Base-by-base conservation (phyloP, 345 rosid genomes). In the Stellera chamaejasme region DNA sequence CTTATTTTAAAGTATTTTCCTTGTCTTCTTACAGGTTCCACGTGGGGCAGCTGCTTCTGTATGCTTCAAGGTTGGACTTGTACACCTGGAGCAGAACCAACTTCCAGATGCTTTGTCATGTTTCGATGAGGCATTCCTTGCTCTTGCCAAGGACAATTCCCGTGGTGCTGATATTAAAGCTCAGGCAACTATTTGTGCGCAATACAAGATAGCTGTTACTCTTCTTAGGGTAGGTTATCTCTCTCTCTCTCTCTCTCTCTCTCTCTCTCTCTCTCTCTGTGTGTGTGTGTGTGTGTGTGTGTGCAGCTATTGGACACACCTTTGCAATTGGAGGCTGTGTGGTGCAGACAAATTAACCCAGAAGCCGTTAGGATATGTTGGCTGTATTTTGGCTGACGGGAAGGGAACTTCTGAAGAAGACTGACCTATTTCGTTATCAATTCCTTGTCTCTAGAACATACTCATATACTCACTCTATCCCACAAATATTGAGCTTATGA, bases 131-230 rank as follows among this genome's bases (percentile, higher is more conserved):
- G 97, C 95, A 62, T 93, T 93, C 77, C 78, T 93, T 48, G 99
- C 97, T 53, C 80, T 89, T 48, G 97, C 99, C 39, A 93, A 89
- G 83, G 99, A 93, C 75, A 73, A 81, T 45, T 93, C 97, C 55
- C 95, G 97, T 68, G 99, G 99, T 47, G 91, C 82, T 15, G 99
- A 89, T 71, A 82, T 93, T 60, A 89, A 87, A 74, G 85, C 99
- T 62, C 99, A 93, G 77, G 97, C 91, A 46, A 93, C 99, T 50
- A 93, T 93, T 66, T 87, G 89, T 77, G 97, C 96, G 54, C 99
- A 87, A 71, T 93, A 89, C 85, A 93, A 93, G 76, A 85, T 85
- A 54, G 97, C 97, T 5, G 97, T 89, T 39, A 89, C 88, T 51
- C 88, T 93, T 69, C 84, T 93, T 55, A 80, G 78, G 97, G 97